Base-by-base conservation (phyloP, 768 basidiomycete species). In the Lentinula aciculospora region DNA sequence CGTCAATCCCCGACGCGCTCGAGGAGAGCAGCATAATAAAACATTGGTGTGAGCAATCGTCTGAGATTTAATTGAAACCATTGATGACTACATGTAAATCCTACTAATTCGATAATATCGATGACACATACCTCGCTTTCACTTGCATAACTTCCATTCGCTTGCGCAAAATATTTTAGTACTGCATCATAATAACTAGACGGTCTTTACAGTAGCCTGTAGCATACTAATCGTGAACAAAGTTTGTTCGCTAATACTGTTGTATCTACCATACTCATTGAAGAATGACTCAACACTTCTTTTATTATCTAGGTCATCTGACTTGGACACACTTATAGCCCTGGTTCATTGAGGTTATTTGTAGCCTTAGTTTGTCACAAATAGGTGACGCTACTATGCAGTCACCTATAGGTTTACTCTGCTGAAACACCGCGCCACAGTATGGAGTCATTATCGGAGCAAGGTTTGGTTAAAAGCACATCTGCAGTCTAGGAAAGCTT, bases 1-100 rank as follows among this genome's bases (percentile, higher is more conserved):
- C 15, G 51, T 53, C 4, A 57, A 60, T 42, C 70, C 64, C n/a
- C 56, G 67, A 48, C 58, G 62, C 50, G 13, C 23, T n/a, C 58
- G 64, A 44, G 32, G 25, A 27, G 61, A 62, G 3, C 23, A 56
- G 23, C 53, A 60, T 21, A 58, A 47, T 44, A 23, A 23, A 21
- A 23, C 42, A 21, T 9, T 13, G 8, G 8, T 44, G 8, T n/a
- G 17, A n/a, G n/a, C n/a, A 8, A 44, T 44, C 3, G n/a, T 17
- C n/a, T 12, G n/a, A 44, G 9, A 28, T 2, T 28, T n/a, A 32
- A 13, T 51, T n/a, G 32, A 15, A 39, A n/a, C n/a, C n/a, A n/a
- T 34, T 19, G 17, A 53, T 34, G 34, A 39, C 9, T 28, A 39
- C 34, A 36, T 27, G 25, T 53, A 37, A 3, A 36, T 13, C 23